Conservation (phyloP, 78 protist genomes). For the Dictyostelium intermedium region DNA sequence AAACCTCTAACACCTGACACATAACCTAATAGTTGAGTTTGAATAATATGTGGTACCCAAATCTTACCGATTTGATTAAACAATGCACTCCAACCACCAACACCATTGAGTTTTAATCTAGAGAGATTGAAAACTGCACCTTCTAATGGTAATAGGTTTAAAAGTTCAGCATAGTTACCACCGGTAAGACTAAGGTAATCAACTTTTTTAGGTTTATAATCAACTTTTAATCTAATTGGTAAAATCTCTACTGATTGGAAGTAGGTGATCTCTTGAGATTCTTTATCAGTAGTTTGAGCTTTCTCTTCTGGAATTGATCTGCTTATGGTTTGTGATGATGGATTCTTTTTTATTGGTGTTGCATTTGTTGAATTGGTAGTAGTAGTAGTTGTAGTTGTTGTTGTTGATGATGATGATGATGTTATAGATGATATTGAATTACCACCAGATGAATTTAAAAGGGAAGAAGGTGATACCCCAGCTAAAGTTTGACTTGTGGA, state of each 20-base stretch:
- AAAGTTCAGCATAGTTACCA: constrained; percentile 56
- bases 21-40: constrained; percentile 59
- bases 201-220: constrained; percentile 72
- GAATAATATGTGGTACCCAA: constrained; percentile 62
- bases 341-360: background rate
- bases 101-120: constrained; percentile 50
- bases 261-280: constrained; percentile 62
- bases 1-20: constrained; percentile 65
- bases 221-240: constrained; percentile 57
- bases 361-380: too few relatives aligned
- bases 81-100: constrained; percentile 74
- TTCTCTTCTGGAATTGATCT: constrained; percentile 57
- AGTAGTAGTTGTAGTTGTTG: too few relatives aligned
- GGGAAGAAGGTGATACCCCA: background rate
- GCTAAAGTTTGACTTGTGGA: background rate
- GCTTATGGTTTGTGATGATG: constrained; percentile 1
- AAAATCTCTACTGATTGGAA: constrained; percentile 51
- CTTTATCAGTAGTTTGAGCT: constrained; percentile 63
- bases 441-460: background rate
- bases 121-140: constrained; percentile 47
- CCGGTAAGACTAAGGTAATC: constrained; percentile 60
- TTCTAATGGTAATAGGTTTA: constrained; percentile 69
- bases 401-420: background rate
- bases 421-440: background rate
- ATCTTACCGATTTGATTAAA: constrained; percentile 25